Base-by-base conservation (phyloP, 345 rosid species). In the Linum trigynum region DNA sequence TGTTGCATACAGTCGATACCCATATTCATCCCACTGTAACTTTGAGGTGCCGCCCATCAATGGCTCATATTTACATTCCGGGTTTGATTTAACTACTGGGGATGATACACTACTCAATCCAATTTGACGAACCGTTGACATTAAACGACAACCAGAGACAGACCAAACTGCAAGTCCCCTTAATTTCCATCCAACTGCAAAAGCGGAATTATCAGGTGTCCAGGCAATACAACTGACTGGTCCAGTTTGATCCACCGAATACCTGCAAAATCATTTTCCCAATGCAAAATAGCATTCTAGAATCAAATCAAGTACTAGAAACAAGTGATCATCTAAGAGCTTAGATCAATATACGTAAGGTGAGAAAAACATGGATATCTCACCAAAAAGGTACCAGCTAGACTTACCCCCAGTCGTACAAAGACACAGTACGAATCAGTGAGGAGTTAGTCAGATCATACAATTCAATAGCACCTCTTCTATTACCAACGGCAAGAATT, bases 161-260 rank as follows among this genome's bases (percentile, higher is more conserved):
- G 99, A 94, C 99, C 99, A 94, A 68, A 90, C 99, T 38, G 96
- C 75, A 71, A 90, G 91, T 58, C 99, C 99, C 83, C 97, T 87
- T 72, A 75, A 78, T 79, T 86, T 94, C 99, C 97, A 94, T 73
- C 99, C 99, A 78, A 94, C 96, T 42, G 97, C 96, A 82, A 94
- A 90, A 78, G 97, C 95, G 77, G 99, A 85, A 81, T 88, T 82
- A 82, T 90, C 96, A 67, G 95, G 99, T 45, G 97, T 90, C 99
- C 99, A 94, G 61, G 88, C 86, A 80, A 94, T 86, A 79, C 84
- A 78, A 74, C 83, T 86, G 67, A 94, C 97, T n/a, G 92, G 75
- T 70, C 99, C 99, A 66, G 97, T 94, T 74, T 91, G 89, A 68
- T 94, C 99, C 76, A 79, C 65, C 14, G 97, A 80, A 71, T 94